Base-by-base conservation (phyloP, 2,329 filamentous ascomycete species). In the Leptographium wingfieldii region DNA sequence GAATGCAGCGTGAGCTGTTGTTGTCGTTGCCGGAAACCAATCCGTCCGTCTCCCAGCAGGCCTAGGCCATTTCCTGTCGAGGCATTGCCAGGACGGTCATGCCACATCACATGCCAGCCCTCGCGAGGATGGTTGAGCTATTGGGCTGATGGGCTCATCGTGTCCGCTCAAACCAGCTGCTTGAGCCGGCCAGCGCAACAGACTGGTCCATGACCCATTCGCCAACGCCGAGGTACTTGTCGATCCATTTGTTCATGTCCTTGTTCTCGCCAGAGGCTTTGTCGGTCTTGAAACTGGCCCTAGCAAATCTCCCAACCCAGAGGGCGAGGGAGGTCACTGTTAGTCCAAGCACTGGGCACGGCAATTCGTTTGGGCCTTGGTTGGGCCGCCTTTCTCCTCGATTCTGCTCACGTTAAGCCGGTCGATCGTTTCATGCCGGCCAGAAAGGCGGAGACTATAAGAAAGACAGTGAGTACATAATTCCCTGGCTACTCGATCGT, bases 141-240 rank as follows among this genome's bases (percentile, higher is more conserved):
- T 22, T n/a, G 14, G 33, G 53, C 33, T 19, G 22, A 22, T 19
- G 22, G 27, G 14, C 27, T 59, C 58, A 95, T 77, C 92, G 83
- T 73, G 84, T 92, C 69, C 94, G 83, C 77, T 96, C 92, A 72
- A 99, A 99, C 75, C 85, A 99, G 62, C 86, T 82, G 70, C 89
- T 95, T 56, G 88, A 86, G 51, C 90, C 88, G 71, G 96, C 89
- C 60, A 97, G 83, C 49, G 92, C 92, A 38, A 97, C 90, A 35
- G 91, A 95, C 77, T 95, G 88, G 73, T 99, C 94, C 91, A 99
- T 95, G 65, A 96, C 88, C 84, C 91, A 96, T 77, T 99, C 94
- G 67, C 94, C 94, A 22, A 96, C 86, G 64, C 90, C 90, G 52
- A 97, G 84, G 73, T 97, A 97, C 72, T 87, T 92, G 69, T 92